Evolutionary conservation across 768 basidiomycete species (phyloP), one percentile per base, ranked within the genome.

Genomic region (Suillus americanus): DNA sequence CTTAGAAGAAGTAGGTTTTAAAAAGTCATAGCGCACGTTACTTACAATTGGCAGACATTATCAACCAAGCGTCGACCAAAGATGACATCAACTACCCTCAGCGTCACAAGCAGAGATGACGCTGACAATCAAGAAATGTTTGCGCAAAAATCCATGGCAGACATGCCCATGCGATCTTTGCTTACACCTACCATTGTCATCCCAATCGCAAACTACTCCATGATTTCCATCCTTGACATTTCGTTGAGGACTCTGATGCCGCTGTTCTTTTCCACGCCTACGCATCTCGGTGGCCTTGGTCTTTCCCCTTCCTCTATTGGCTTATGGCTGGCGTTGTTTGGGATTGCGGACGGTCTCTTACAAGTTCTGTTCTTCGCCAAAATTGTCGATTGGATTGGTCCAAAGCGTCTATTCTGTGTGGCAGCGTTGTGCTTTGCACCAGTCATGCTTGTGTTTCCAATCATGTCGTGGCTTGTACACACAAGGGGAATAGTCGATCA

Each of bases 1-100:
- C 73, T 75, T 91, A 16, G 81, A 86, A 64, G 90, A 90, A 77
- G 83, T 81, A 25, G 23, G 76, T 67, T 5, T 8, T 5, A 8
- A 2, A 23, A 10, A 25, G 14, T 14, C 7, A 33, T 20, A 12
- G n/a, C n/a, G 25, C 18, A 13, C 25, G 3, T 13, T 23, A 55
- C 60, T 5, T 20, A 46, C 20, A 10, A 30, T 53, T 4, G 18
- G 10, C 30, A 53, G 51, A 53, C 51, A 12, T 20, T 53, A 53
- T 53, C 51, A 3, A 33, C 30, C 28, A 53, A 53, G 28, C 51
- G 51, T 33, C 51, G 28, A 20, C 18, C 30, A 20, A 53, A 53
- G 18, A 12, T 10, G 51, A 33, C 28, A 30, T 2, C 16, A 30
- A 30, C 51, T 20, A 53, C 51, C 18, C 18, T 30, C 5, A 1